Conservation (phyloP, 768 basidiomycete species). For the Phlebiopsis gigantea region DNA sequence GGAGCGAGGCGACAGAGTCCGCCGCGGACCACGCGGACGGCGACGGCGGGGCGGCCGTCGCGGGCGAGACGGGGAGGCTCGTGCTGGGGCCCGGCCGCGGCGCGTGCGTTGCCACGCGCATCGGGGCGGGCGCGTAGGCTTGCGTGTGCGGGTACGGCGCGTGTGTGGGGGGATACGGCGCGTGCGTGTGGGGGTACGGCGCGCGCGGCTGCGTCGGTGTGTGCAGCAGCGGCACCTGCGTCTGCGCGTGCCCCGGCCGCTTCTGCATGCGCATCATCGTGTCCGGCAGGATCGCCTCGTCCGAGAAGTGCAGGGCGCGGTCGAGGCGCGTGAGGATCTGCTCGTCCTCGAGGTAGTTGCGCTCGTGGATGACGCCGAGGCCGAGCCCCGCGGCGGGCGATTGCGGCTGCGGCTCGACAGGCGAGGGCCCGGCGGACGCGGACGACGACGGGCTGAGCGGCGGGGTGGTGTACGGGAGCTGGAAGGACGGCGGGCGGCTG, state of each 20-base stretch:
- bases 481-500: slow-evolving; percentile 26
- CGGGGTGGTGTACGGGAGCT: slow-evolving; percentile 19
- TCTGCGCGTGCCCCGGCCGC: neutral
- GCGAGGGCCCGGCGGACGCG: slow-evolving; percentile 25
- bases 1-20: neutral
- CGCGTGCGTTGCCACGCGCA: neutral
- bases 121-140: neutral
- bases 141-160: neutral
- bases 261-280: neutral
- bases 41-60: neutral
- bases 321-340: neutral
- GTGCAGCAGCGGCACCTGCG: neutral
- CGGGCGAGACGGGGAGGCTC: neutral
- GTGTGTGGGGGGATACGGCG: neutral
- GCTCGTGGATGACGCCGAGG: slow-evolving; percentile 37
- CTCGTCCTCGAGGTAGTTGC: slow-evolving; percentile 17
- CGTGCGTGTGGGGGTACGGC: neutral
- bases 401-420: slow-evolving; percentile 20
- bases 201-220: neutral
- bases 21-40: neutral
- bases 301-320: neutral
- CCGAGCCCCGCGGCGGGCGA: slow-evolving; percentile 12
- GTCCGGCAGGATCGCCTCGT: neutral
- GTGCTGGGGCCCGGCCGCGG: too few relatives aligned
- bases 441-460: slow-evolving; percentile 25